phyloP scores from a whole-genome alignment of 495 filamentous ascomycete genomes.

The Penicillium samsonianum region DNA sequence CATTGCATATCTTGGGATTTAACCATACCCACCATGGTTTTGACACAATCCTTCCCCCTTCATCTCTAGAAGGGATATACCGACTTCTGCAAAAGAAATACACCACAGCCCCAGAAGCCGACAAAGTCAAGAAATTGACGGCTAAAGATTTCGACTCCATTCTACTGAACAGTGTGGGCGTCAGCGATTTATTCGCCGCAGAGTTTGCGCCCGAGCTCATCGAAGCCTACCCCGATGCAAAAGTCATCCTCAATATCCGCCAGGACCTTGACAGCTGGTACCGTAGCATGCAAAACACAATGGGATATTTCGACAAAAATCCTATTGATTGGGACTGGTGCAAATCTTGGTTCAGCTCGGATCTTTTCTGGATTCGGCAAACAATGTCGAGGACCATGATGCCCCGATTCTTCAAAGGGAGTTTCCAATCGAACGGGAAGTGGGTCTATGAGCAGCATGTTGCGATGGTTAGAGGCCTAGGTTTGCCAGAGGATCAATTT shows the following conservation, averaged over 20 bases:
- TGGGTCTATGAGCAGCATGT: conserved; percentile 20
- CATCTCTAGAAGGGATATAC: conserved; percentile 16
- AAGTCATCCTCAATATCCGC: conserved; percentile 55
- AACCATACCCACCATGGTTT: conserved; percentile 30
- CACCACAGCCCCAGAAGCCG: background rate
- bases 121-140: conserved; percentile 12
- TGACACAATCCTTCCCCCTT: conserved; percentile 25
- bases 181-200: conserved; percentile 56
- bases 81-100: conserved; percentile 27
- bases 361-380: conserved; percentile 22
- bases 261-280: conserved; percentile 48
- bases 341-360: conserved; percentile 19
- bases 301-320: conserved; percentile 15
- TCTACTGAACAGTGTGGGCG: conserved; percentile 48
- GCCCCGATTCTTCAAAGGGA: conserved; percentile 18
- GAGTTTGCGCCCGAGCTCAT: conserved; percentile 59
- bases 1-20: conserved; percentile 26
- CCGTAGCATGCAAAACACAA: conserved; percentile 16
- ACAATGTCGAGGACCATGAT: conserved; percentile 16
- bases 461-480: conserved; percentile 18
- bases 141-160: conserved; percentile 49
- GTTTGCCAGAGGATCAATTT: conserved; percentile 33
- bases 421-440: conserved; percentile 13
- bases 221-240: conserved; percentile 59
- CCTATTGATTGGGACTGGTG: conserved; percentile 16